Percentiles rank a stretch among this genome's conserved stretches.
Evolutionary conservation across 352 stramenopile species (phyloP).

Genomic region (Blastocystis sp.): DNA sequence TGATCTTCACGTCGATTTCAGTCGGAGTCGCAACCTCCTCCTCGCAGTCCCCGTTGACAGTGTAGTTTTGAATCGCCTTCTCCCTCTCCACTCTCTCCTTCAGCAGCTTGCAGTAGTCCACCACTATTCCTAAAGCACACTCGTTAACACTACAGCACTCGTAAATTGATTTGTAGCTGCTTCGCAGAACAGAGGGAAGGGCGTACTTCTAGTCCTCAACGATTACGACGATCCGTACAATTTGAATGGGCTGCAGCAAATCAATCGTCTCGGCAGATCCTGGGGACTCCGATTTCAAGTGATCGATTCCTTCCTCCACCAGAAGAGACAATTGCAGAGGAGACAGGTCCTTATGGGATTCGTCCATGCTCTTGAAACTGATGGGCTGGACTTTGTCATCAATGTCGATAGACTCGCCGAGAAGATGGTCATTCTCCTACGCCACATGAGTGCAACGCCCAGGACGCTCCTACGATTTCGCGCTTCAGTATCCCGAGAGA

Average conservation of each 20-base stretch:
- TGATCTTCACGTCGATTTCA: neutral
- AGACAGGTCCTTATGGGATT: slow-evolving; percentile 46
- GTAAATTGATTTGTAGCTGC: slow-evolving; percentile 27
- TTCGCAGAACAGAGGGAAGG: slow-evolving; percentile 9
- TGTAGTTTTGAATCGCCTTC: neutral
- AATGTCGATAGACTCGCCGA: slow-evolving; percentile 53
- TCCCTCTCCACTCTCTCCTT: neutral
- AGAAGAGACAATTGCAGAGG: slow-evolving; percentile 44
- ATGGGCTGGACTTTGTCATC: slow-evolving; percentile 30
- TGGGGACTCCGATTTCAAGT: neutral
- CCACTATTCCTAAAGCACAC: neutral
- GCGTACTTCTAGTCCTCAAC: slow-evolving; percentile 2
- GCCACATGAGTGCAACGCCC: neutral
- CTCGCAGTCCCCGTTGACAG: neutral
- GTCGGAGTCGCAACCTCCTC: neutral
- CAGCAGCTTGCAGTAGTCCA: slow-evolving; percentile 61
- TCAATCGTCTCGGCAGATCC: neutral
- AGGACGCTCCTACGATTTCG: slow-evolving; percentile 30
- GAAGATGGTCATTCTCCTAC: slow-evolving; percentile 58
- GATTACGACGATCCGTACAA: neutral
- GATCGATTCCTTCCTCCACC: slow-evolving; percentile 56
- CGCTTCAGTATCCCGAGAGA: slow-evolving; percentile 41
- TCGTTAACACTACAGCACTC: slow-evolving; percentile 18
- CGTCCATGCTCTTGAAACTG: neutral
- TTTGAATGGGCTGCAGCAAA: slow-evolving; percentile 35